Base-by-base conservation (phyloP, 2,329 filamentous ascomycete genomes). In the Arthrobotrys entomopaga region DNA sequence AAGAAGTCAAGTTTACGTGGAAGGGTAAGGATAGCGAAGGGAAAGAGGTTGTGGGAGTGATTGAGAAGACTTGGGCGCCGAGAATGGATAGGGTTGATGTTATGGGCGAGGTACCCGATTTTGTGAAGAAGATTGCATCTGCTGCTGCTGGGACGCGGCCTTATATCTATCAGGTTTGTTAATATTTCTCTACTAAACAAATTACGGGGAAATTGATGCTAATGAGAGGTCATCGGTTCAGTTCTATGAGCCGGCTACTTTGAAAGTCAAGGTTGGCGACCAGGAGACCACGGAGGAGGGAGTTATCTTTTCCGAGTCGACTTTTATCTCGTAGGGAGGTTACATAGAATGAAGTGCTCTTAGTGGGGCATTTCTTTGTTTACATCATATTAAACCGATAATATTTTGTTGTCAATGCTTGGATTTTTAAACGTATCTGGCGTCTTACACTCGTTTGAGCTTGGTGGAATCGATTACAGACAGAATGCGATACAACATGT, bases 81-180 rank as follows among this genome's bases (percentile, higher is more conserved):
- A 87, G 88, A 57, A 83, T 90, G 34, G 95, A 99, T 82, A 87
- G 90, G 77, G 89, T 99, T 77, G 95, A 99, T 82, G 90, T 99
- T 79, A 96, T 99, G 92, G 92, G 91, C 22, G 93, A 99, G 82
- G 91, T 99, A 40, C 95, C 95, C 2, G 92, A 90, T 29, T 96
- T 99, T 79, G 90, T 99, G 82, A 99, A 99, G 87, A 89, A 89
- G 78, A 92, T 99, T 80, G 93, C 96, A 24, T 91, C 91, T 49
- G 90, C 87, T 77, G 92, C 94, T 11, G 92, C 90, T 2, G 95
- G 95, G 76, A 96, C 95, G 26, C 95, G 93, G 84, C 95, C 95
- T 3, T 99, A 97, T 82, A 98, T 99, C 79, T 99, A 97, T 83
- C 95, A 96, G 86, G 92, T 93, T 82, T 77, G 86, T 53, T 13